These are phyloP conservation scores for Marchantia polymorpha DNA, from an alignment of 225 moss, liverwort and hornwort species.

Conservation along the genomic window DNA sequence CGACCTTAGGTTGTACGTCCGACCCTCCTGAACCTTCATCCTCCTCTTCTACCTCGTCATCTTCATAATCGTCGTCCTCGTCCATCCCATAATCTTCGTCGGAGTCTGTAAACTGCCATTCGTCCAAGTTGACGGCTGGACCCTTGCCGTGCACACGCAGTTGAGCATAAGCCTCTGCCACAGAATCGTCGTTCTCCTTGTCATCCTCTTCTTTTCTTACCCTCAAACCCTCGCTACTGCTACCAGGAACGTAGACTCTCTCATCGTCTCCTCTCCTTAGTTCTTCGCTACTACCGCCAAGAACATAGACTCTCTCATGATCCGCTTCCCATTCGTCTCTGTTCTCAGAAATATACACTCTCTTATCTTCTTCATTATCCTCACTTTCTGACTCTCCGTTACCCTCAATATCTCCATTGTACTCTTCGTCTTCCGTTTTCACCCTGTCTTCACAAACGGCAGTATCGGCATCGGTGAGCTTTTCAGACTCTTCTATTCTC, in stretches of 20 bases:
- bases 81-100: constrained; percentile 27
- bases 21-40: constrained; percentile 17
- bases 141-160: constrained; percentile 35
- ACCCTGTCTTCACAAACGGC: constrained; percentile 3
- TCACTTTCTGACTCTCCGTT: constrained; percentile 10
- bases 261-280: constrained; percentile 16
- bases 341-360: constrained; percentile 13
- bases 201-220: constrained; percentile 3
- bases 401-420: constrained; percentile 5
- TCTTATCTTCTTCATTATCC: constrained; percentile 21
- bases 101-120: constrained; percentile 49
- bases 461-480: not conserved
- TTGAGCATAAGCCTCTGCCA: constrained; percentile 32
- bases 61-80: not conserved
- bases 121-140: constrained; percentile 37
- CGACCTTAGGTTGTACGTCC: not conserved
- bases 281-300: constrained; percentile 5
- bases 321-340: constrained; percentile 10
- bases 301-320: constrained; percentile 13
- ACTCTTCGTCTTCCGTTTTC: not conserved
- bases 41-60: constrained; percentile 5
- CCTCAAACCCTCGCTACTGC: constrained; percentile 14
- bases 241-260: constrained; percentile 18
- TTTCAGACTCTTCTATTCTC: not conserved
- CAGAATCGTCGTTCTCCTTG: constrained; percentile 11